Conservation (phyloP, 352 stramenopile species). For the Pythium oligandrum region DNA sequence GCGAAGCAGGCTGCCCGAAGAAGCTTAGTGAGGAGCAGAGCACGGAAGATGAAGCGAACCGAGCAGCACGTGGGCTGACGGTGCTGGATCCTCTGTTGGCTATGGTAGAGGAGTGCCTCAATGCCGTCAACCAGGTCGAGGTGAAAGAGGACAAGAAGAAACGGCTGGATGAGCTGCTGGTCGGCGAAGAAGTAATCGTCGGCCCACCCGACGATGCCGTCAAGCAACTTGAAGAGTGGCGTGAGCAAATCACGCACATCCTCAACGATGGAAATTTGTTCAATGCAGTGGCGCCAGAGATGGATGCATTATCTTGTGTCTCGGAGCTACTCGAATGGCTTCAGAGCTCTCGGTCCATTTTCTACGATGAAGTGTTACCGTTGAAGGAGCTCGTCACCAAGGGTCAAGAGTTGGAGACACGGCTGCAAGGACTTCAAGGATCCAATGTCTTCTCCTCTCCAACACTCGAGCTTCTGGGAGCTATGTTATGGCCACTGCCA, state of each 20-base stretch:
- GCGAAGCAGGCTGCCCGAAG: constrained; percentile 68
- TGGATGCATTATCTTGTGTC: constrained; percentile 38
- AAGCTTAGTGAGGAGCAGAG: constrained; percentile 26
- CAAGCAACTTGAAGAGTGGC: constrained; percentile 64
- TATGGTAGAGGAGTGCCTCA: constrained; percentile 66
- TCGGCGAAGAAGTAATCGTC: constrained; percentile 17
- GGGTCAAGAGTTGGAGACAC: constrained; percentile 32
- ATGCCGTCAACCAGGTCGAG: constrained; percentile 56
- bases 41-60: constrained; percentile 8
- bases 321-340: constrained; percentile 73
- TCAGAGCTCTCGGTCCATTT: constrained; percentile 65
- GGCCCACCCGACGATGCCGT: constrained; percentile 64
- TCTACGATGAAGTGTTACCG: constrained; percentile 73
- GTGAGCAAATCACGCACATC: constrained; percentile 47
- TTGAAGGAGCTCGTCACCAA: constrained; percentile 54
- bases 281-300: constrained; percentile 60
- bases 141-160: constrained; percentile 60
- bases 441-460: constrained; percentile 18
- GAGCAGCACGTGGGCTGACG: constrained; percentile 16
- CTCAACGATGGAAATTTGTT: constrained; percentile 63
- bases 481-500: constrained; percentile 69
- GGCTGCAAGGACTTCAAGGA: constrained; percentile 19
- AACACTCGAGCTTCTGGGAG: constrained; percentile 38
- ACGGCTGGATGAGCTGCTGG: constrained; percentile 53
- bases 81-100: constrained; percentile 53